Percentiles rank a stretch among this genome's conserved stretches.
Evolutionary conservation across 225 moss, liverwort and hornwort species (phyloP).

Genomic region (Climacium dendroides): DNA sequence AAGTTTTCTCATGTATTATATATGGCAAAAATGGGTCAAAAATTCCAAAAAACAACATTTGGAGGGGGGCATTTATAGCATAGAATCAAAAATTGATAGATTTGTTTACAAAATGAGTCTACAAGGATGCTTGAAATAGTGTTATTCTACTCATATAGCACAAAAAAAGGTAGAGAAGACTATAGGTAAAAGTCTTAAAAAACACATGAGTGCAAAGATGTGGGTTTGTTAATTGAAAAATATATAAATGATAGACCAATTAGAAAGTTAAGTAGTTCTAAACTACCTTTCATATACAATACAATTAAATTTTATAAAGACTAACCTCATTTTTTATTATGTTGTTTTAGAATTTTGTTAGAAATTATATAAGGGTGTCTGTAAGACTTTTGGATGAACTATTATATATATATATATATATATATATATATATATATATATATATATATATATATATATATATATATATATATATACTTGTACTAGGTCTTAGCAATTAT

Average conservation of each 20-base stretch:
- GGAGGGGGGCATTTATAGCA: rapidly evolving
- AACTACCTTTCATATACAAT: not conserved
- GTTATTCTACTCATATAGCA: not conserved
- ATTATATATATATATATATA: rapidly evolving
- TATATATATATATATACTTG: rapidly evolving
- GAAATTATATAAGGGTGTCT: too few relatives aligned
- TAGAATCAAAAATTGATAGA: rapidly evolving
- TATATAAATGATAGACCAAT: not conserved
- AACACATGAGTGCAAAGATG: rapidly evolving
- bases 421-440: rapidly evolving
- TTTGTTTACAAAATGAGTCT: not conserved
- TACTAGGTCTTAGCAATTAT: not conserved
- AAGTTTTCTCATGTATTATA: not conserved
- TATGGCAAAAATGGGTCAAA: not conserved
- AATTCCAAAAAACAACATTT: not conserved
- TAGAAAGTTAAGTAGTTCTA: not conserved
- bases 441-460: rapidly evolving
- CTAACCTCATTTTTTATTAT: not conserved
- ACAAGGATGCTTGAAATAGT: not conserved
- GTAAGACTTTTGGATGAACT: not conserved
- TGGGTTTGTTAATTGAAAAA: not conserved
- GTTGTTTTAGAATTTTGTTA: not conserved
- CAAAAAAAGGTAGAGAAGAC: rapidly evolving
- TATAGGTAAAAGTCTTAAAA: not conserved
- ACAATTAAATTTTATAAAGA: not conserved